Percentiles rank a stretch among this genome's conserved stretches.
phyloP scores from a whole-genome alignment of 1,284 basidiomycete genomes.

The Golubevia pallescens region DNA sequence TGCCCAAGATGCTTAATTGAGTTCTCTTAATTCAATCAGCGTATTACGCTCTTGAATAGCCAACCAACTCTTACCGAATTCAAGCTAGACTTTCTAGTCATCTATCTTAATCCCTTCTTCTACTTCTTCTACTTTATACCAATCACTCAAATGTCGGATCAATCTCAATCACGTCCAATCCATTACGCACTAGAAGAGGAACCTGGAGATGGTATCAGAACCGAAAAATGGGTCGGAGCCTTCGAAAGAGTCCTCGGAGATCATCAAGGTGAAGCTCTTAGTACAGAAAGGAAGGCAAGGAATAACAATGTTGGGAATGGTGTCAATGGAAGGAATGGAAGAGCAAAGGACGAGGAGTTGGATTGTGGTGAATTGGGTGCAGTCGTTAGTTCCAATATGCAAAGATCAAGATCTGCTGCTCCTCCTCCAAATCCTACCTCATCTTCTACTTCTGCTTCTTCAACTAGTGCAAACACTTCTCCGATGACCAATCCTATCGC shows the following conservation, averaged over 20 bases:
- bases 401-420: not conserved
- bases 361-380: constrained; percentile 14
- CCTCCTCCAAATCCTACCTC: not conserved
- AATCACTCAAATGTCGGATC: not conserved
- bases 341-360: constrained; percentile 3
- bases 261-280: constrained; percentile 16
- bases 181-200: not conserved
- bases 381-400: not conserved
- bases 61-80: too few relatives aligned
- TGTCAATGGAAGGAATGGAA: constrained; percentile 14
- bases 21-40: too few relatives aligned
- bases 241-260: constrained; percentile 58
- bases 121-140: not conserved
- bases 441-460: not conserved
- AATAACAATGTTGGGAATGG: constrained; percentile 19
- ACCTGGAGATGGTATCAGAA: not conserved
- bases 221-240: constrained; percentile 42
- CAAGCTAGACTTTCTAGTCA: too few relatives aligned
- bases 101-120: not conserved
- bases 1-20: too few relatives aligned
- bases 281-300: constrained; percentile 10
- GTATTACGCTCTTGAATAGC: too few relatives aligned
- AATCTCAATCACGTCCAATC: not conserved
- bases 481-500: not conserved
- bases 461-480: not conserved